Conservation (phyloP, 1,284 basidiomycete genomes). For the Heliocybe sulcata region DNA sequence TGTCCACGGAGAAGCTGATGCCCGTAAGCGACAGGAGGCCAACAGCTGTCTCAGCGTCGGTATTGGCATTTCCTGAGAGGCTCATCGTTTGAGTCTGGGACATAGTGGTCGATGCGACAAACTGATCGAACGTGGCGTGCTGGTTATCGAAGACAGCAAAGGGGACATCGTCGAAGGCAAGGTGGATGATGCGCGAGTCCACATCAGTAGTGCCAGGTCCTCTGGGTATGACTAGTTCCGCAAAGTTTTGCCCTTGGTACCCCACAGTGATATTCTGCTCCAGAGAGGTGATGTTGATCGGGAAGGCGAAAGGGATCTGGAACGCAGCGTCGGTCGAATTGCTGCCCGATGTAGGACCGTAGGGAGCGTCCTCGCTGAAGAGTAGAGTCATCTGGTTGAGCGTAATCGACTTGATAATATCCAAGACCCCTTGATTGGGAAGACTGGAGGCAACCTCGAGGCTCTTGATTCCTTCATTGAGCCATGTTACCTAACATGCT, state of each 20-base stretch:
- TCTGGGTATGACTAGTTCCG: conserved; percentile 56
- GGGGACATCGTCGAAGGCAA: conserved; percentile 56
- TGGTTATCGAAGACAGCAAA: conserved; percentile 48
- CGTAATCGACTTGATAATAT: conserved; percentile 60
- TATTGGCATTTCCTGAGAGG: conserved; percentile 54
- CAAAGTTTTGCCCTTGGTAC: conserved; percentile 49
- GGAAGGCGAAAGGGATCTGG: conserved; percentile 66
- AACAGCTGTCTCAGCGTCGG: conserved; percentile 62
- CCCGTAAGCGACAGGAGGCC: conserved; percentile 56
- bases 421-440: conserved; percentile 56
- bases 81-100: conserved; percentile 41
- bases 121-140: conserved; percentile 52
- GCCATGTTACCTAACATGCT: conserved; percentile 52
- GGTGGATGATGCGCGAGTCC: conserved; percentile 50
- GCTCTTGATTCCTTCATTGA: conserved; percentile 68
- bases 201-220: conserved; percentile 59
- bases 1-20: conserved; percentile 61
- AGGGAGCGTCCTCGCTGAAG: conserved; percentile 53
- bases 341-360: conserved; percentile 52
- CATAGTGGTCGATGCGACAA: conserved; percentile 61
- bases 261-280: conserved; percentile 57
- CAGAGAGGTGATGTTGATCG: conserved; percentile 57
- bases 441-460: conserved; percentile 56
- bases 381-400: conserved; percentile 59
- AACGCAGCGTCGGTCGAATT: conserved; percentile 56